Percentiles rank a stretch among this genome's conserved stretches.
These are phyloP conservation scores for Pseudotsuga menziesii DNA, from an alignment of 75 land plant species.

Conservation along the genomic window DNA sequence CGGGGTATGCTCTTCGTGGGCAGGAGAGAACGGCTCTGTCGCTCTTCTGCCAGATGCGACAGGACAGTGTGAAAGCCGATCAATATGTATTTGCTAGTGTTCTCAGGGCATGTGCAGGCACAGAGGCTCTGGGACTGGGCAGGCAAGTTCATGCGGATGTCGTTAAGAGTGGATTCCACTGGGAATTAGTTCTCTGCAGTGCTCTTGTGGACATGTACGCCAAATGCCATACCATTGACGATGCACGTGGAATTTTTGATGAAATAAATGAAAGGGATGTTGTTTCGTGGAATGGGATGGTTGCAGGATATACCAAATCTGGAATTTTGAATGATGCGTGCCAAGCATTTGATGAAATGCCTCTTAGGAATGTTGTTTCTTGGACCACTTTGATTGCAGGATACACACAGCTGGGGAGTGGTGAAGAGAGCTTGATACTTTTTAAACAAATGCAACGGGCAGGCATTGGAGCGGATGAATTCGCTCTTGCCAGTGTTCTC, in stretches of 20 bases:
- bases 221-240: constrained; percentile 9
- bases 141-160: constrained; percentile 32
- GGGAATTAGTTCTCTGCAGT: constrained; percentile 46
- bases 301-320: constrained; percentile 58
- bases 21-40: constrained; percentile 15
- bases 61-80: constrained; percentile 24
- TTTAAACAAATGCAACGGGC: constrained; percentile 8
- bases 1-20: constrained; percentile 31
- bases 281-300: constrained; percentile 48
- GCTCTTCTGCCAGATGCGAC: constrained; percentile 35
- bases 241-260: constrained; percentile 27
- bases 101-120: constrained; percentile 37
- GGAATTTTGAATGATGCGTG: constrained; percentile 35
- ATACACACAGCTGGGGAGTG: constrained; percentile 10
- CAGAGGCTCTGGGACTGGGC: constrained; percentile 20
- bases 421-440: constrained; percentile 13
- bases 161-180: constrained; percentile 26
- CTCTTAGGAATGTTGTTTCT: constrained; percentile 24
- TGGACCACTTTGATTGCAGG: constrained; percentile 39
- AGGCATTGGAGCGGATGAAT: constrained; percentile 1
- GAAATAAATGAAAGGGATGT: constrained; percentile 30
- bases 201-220: constrained; percentile 38
- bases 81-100: constrained; percentile 23
- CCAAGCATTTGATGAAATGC: constrained; percentile 33
- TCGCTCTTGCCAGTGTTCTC: background rate